Evolutionary conservation across 176 grass and related monocot genomes (phyloP), one percentile per base, ranked within the genome.

Genomic region (Musa troglodytarum): DNA sequence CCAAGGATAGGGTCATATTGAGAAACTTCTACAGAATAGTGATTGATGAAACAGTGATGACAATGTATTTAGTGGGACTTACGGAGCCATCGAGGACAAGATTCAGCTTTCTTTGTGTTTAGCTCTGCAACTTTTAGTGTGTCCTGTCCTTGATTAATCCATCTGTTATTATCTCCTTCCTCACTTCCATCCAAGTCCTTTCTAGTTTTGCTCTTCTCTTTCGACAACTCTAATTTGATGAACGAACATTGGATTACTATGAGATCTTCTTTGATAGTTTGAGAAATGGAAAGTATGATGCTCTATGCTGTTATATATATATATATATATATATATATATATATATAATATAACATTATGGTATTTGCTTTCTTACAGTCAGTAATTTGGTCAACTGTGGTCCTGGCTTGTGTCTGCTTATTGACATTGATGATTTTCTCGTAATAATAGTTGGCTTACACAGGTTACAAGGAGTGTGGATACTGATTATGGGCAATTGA

Each of bases 391-490:
- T 70, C 14, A 50, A 50, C 19, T 70, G 9, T 51, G 51, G 49
- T 28, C 20, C 7, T 56, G 9, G 1, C 12, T 56, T 16, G 20
- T 62, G 20, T 19, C 17, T 9, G 1, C 2, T 9, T 9, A 16
- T 68, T 68, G 65, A 49, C 10, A 53, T 28, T 25, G 53, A 8
- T 54, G 24, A 14, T 55, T 22, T 29, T 72, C 15, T 72, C 1
- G 14, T 11, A 53, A 9, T 10, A 56, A 28, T 53, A 53, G 2
- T 28, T 19, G 2, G 13, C 24, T 68, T 11, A 12, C n/a, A 52
- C 63, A 84, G 82, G 82, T 84, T 28, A 84, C 82, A 3, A 83
- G 68, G 59, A 74, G 75, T 43, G 53, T 73, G 59, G 76, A 84
- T 74, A 79, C 76, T 13, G 64, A 8, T 52, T 69, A 54, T 52